A percentile compares a stretch with the other conserved stretches of the same genome.
These are phyloP conservation scores for Ceratocystis alfenasii DNA, from an alignment of 2,329 filamentous ascomycete genomes.

Conservation along the genomic window DNA sequence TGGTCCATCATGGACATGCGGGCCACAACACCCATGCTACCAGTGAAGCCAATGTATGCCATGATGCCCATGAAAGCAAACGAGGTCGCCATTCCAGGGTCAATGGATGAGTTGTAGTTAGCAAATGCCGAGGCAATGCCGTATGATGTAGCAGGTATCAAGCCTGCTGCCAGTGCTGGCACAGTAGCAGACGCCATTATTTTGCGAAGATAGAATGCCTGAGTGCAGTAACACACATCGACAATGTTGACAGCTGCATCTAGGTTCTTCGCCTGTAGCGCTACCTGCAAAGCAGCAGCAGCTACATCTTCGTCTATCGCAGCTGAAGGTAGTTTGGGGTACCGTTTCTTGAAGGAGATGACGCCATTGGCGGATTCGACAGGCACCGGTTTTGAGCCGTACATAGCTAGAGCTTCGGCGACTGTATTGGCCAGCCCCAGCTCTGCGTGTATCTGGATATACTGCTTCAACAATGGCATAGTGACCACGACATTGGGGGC, in stretches of 20 bases:
- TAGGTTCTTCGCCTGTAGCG: constrained; percentile 68
- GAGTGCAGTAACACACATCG: constrained; percentile 54
- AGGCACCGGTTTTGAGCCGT: constrained; percentile 69
- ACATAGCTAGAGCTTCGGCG: constrained; percentile 68
- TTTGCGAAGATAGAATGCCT: constrained; percentile 56
- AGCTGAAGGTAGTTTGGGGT: constrained; percentile 55
- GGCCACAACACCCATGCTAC: constrained; percentile 70
- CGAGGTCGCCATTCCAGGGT: constrained; percentile 58
- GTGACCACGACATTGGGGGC: constrained; percentile 73
- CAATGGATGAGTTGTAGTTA: constrained; percentile 67
- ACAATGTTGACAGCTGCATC: constrained; percentile 65
- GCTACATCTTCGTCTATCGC: constrained; percentile 63
- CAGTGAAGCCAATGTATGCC: constrained; percentile 71
- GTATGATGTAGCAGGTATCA: constrained; percentile 58
- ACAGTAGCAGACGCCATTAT: constrained; percentile 51
- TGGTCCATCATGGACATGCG: constrained; percentile 84
- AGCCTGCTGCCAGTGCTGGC: constrained; percentile 44
- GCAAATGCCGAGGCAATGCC: constrained; percentile 47
- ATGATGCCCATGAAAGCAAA: constrained; percentile 70
- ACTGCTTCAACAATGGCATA: constrained; percentile 55
- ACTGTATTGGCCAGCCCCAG: constrained; percentile 64
- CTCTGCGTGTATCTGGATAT: constrained; percentile 63
- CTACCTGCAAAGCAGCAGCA: constrained; percentile 61
- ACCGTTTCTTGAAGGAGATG: constrained; percentile 32
- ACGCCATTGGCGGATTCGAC: constrained; percentile 25